Conservation (phyloP, 163 green algal species). For the Prototheca stagnorum region DNA sequence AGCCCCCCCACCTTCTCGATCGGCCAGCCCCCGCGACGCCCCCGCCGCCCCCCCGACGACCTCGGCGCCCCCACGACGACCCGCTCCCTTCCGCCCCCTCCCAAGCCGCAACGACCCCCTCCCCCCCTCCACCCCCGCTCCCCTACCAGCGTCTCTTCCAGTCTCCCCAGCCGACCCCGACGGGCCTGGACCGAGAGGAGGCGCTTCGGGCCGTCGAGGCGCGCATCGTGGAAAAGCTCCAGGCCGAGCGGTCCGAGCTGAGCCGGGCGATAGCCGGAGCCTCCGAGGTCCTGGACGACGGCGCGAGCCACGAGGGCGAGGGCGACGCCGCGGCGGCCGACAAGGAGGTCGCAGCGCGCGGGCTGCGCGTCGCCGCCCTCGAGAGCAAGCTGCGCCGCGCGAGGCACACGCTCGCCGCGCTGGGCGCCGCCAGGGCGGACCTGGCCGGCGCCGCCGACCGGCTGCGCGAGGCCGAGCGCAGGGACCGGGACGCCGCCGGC, state of each 20-base stretch:
- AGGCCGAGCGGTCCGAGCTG: not conserved
- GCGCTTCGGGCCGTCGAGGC: slow-evolving; percentile 5
- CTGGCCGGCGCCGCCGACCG: slow-evolving; percentile 2
- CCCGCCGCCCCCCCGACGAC: too few relatives aligned
- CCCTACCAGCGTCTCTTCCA: slow-evolving; percentile 1
- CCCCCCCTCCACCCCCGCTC: too few relatives aligned
- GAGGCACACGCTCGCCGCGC: slow-evolving; percentile 1
- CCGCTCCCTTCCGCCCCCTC: too few relatives aligned
- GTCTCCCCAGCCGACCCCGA: slow-evolving; percentile 7
- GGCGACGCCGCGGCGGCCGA: not conserved
- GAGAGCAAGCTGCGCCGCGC: slow-evolving; percentile 7
- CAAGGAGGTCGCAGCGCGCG: not conserved
- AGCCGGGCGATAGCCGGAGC: too few relatives aligned
- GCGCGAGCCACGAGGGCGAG: too few relatives aligned
- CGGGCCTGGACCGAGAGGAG: not conserved
- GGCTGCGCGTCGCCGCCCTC: slow-evolving; percentile 1
- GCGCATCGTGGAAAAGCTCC: slow-evolving; percentile 1
- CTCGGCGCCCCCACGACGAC: too few relatives aligned
- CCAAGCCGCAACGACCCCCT: too few relatives aligned
- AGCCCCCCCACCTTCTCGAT: too few relatives aligned
- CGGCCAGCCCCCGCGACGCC: too few relatives aligned
- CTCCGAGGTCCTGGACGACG: too few relatives aligned
- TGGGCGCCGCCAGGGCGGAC: slow-evolving; percentile 2
- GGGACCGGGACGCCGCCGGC: too few relatives aligned
- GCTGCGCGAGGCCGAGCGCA: too few relatives aligned